These are phyloP conservation scores for Actinomortierella ambigua DNA, from an alignment of 371 early-diverging fungal species.

Conservation along the genomic window DNA sequence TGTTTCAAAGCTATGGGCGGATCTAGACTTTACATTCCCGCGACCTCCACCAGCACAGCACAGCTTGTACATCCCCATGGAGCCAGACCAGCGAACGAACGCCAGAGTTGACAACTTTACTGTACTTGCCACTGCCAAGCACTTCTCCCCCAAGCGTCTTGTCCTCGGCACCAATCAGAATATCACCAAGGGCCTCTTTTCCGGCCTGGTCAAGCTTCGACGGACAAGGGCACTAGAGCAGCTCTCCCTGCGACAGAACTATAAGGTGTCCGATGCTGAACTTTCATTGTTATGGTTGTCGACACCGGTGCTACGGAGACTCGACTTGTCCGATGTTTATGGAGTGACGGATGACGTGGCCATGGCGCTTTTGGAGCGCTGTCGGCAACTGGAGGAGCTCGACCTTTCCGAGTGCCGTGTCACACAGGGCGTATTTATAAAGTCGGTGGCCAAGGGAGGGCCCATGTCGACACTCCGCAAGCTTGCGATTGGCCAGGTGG, in stretches of 20 bases:
- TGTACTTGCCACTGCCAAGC: constrained; percentile 18
- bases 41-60: constrained; percentile 4
- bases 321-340: constrained; percentile 28
- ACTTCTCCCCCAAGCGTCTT: constrained; percentile 22
- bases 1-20: constrained; percentile 26
- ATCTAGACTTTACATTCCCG: constrained; percentile 22
- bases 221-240: constrained; percentile 20
- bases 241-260: constrained; percentile 19
- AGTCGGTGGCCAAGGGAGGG: not conserved
- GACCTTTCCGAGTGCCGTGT: constrained; percentile 32
- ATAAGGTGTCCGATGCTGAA: constrained; percentile 20
- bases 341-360: constrained; percentile 20
- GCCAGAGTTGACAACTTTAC: constrained; percentile 24
- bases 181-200: constrained; percentile 16
- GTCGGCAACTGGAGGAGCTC: constrained; percentile 32
- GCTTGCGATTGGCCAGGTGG: constrained; percentile 19
- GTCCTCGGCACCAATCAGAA: constrained; percentile 23
- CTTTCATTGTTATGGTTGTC: constrained; percentile 31
- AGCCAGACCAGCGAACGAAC: constrained; percentile 15
- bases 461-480: constrained; percentile 17
- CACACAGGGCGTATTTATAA: constrained; percentile 18
- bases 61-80: constrained; percentile 10
- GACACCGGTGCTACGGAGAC: constrained; percentile 17
- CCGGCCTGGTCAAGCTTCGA: constrained; percentile 14
- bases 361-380: constrained; percentile 17